These are phyloP conservation scores for Ceratocystis huliohia DNA, from an alignment of 2,329 filamentous ascomycete species.

Conservation along the genomic window DNA sequence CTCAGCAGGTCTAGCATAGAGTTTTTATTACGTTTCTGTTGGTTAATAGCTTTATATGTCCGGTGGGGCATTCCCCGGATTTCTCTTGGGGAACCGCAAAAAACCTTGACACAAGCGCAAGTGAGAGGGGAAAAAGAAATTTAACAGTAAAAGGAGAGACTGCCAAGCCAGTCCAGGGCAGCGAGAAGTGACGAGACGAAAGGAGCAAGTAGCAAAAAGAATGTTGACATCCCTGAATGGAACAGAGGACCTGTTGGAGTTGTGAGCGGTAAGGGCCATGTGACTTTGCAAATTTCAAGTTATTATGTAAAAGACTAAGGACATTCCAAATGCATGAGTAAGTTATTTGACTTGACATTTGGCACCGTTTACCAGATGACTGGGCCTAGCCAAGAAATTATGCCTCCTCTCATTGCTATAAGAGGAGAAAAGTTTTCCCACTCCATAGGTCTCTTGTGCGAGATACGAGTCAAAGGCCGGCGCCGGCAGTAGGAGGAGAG, in stretches of 20 bases:
- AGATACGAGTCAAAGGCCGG: not conserved
- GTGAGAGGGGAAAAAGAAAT: not conserved
- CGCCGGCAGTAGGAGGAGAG: not conserved
- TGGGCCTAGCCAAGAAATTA: not conserved
- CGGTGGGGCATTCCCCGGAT: conserved; percentile 15
- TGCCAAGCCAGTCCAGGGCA: too few relatives aligned
- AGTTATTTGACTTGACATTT: not conserved
- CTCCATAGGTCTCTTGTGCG: not conserved
- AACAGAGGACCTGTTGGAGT: not conserved
- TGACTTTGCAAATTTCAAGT: not conserved
- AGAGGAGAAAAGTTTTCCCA: too few relatives aligned
- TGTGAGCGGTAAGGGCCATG: not conserved
- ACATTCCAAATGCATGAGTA: not conserved
- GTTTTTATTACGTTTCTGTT: conserved; percentile 19
- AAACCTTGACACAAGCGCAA: conserved; percentile 2
- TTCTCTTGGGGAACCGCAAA: conserved; percentile 13
- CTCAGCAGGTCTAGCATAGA: not conserved
- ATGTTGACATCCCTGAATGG: not conserved
- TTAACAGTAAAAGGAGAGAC: not conserved
- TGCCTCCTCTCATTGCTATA: not conserved
- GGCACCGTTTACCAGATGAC: not conserved
- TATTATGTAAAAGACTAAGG: conserved; percentile 4
- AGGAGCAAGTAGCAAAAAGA: not conserved
- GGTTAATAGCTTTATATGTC: conserved; percentile 12
- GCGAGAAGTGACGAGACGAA: not conserved